These are phyloP conservation scores for Scedosporium apiospermum DNA, from an alignment of 2,329 filamentous ascomycete genomes.

Conservation along the genomic window DNA sequence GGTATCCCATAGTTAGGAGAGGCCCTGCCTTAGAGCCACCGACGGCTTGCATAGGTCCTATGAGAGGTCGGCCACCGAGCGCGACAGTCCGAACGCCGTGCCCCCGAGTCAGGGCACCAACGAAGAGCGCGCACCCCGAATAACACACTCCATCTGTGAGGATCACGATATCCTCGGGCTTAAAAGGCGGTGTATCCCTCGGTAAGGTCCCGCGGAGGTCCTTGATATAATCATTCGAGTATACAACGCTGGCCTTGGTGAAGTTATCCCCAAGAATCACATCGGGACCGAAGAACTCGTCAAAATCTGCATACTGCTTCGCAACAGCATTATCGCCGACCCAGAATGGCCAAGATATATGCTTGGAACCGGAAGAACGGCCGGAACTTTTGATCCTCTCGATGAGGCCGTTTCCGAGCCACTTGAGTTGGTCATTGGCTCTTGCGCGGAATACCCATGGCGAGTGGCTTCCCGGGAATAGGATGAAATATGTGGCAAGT, in stretches of 20 bases:
- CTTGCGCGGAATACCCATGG: background rate
- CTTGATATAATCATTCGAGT: background rate
- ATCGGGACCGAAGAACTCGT: background rate
- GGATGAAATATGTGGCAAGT: background rate
- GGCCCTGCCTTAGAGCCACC: slow-evolving; percentile 55
- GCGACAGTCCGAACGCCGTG: slow-evolving; percentile 23
- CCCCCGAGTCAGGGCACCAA: slow-evolving; percentile 3
- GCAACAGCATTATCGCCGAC: background rate
- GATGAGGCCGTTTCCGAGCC: background rate
- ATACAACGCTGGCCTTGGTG: background rate
- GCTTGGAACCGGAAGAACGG: no score
- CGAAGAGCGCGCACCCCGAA: slow-evolving; percentile 14
- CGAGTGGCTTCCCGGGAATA: background rate
- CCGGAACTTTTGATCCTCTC: background rate
- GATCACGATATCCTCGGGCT: slow-evolving; percentile 12
- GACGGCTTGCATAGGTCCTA: slow-evolving; percentile 48
- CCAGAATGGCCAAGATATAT: background rate
- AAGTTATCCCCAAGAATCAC: background rate
- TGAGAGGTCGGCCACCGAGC: slow-evolving; percentile 50
- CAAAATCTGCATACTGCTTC: background rate
- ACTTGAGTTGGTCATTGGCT: background rate
- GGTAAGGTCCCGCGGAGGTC: background rate
- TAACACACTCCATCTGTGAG: slow-evolving; percentile 15
- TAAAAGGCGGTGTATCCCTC: background rate
- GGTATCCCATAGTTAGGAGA: background rate